Percentiles rank a stretch among this genome's conserved stretches.
These are phyloP conservation scores for Caryopteris hybrid DNA, from an alignment of 305 asterid species.

Conservation along the genomic window DNA sequence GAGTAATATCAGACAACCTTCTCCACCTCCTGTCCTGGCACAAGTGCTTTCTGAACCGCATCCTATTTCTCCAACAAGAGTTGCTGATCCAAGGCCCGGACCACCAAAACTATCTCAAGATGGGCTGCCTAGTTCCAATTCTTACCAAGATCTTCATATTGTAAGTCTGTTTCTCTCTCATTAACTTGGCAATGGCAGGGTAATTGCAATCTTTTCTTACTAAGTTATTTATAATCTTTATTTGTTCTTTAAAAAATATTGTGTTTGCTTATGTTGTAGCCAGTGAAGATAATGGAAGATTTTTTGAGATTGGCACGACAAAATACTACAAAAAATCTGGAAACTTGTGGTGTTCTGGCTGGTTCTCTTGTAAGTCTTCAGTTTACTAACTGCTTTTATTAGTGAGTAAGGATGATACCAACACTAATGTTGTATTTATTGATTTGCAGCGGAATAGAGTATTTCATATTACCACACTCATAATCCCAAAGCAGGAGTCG, in stretches of 20 bases:
- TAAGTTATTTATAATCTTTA: background rate
- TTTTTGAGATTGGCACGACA: conserved; percentile 81
- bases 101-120: conserved; percentile 62
- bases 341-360: conserved; percentile 97
- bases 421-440: conserved; percentile 15
- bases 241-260: conserved; percentile 6
- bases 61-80: conserved; percentile 81
- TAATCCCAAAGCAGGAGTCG: conserved; percentile 96
- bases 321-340: conserved; percentile 78
- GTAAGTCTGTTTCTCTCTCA: conserved; percentile 46
- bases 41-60: conserved; percentile 67
- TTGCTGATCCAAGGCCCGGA: conserved; percentile 99
- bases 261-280: conserved; percentile 51
- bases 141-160: conserved; percentile 89
- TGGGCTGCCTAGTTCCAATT: conserved; percentile 52
- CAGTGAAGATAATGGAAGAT: conserved; percentile 89
- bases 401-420: conserved; percentile 1
- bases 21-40: conserved; percentile 98
- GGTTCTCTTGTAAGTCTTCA: conserved; percentile 75
- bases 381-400: conserved; percentile 16
- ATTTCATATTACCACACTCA: conserved; percentile 81
- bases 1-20: conserved; percentile 73
- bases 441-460: conserved; percentile 80
- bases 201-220: background rate
- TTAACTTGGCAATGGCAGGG: conserved; percentile 5